Base-by-base conservation (phyloP, 768 basidiomycete species). In the Tremella yokohamensis region DNA sequence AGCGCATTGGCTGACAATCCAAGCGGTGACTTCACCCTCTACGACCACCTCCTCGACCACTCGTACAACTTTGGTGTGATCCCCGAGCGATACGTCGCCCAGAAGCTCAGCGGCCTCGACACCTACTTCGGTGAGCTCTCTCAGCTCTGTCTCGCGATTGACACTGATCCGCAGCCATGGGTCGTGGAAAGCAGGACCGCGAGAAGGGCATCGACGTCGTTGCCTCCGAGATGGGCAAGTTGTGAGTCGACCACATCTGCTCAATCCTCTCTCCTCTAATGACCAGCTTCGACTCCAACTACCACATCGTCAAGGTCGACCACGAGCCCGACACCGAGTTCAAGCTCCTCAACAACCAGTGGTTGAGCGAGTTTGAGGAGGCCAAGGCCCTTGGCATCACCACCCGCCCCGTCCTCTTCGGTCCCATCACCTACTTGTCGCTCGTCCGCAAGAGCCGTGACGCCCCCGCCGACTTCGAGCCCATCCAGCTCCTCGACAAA, bases 221-320 rank as follows among this genome's bases (percentile, higher is more conserved):
- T 50, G 91, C 93, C 49, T 90, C 84, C 64, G 93, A 97, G 82
- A 98, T 98, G 96, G 97, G 96, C 84, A 98, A 98, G 80, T 99
- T 96, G 94, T 90, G 74, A 69, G 85, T 81, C 54, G 8, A n/a
- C n/a, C n/a, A n/a, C n/a, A n/a, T n/a, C n/a, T n/a, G 20, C 16
- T 20, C 40, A 25, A n/a, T 19, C 16, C 19, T 26, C 48, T 56
- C 25, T 58, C 29, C 16, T 13, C 29, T 34, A 51, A 19, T 54
- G 49, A 52, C 13, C 62, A 93, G 90, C 91, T 94, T 92, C 77
- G 91, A 96, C 80, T 92, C 90, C 51, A 97, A 96, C 84, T 98
- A 96, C 82, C 93, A 98, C 82, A 93, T 86, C 75, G 92, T 98
- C 78, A 96, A 98, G 59, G 93, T 93, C 56, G 96, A 96, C 80